Evolutionary conservation across 768 basidiomycete species (phyloP).

Genomic region (Pulveroboletus frians): DNA sequence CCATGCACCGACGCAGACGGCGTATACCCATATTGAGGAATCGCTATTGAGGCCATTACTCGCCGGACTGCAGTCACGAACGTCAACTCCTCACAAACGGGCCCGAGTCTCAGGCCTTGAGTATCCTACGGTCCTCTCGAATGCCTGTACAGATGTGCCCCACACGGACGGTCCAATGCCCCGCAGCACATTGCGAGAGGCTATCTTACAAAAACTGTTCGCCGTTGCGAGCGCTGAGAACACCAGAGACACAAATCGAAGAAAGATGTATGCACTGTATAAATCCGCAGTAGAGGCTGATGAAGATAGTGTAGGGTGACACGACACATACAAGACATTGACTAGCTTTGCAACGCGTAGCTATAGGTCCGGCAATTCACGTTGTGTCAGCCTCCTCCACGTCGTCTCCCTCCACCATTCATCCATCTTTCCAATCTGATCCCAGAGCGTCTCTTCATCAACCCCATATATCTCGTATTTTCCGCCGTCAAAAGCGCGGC

Average conservation of each 20-base stretch:
- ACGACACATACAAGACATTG: constrained; percentile 4
- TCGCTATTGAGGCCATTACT: constrained; percentile 69
- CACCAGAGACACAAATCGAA: constrained; percentile 72
- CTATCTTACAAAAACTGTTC: constrained; percentile 61
- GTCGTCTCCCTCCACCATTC: constrained; percentile 94
- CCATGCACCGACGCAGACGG: constrained; percentile 54
- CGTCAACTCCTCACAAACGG: constrained; percentile 45
- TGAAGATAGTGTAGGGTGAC: constrained; percentile 27
- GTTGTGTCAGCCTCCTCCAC: constrained; percentile 74
- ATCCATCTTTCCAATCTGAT: constrained; percentile 72
- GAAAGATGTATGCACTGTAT: constrained; percentile 82
- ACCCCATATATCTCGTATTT: constrained; percentile 86
- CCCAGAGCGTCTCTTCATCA: constrained; percentile 83
- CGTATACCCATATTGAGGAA: constrained; percentile 69
- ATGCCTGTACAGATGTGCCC: constrained; percentile 48
- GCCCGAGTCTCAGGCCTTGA: constrained; percentile 28
- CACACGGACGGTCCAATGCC: constrained; percentile 35
- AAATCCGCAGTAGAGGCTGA: constrained; percentile 53
- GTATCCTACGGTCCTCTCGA: constrained; percentile 44
- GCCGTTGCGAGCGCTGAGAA: constrained; percentile 66
- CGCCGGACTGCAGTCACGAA: constrained; percentile 39
- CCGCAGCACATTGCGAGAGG: constrained; percentile 41
- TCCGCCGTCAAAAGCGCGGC: constrained; percentile 54
- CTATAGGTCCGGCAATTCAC: constrained; percentile 76
- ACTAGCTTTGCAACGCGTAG: not conserved